These are phyloP conservation scores for Beta vulgaris DNA, from an alignment of 148 eudicot genomes.

Conservation along the genomic window DNA sequence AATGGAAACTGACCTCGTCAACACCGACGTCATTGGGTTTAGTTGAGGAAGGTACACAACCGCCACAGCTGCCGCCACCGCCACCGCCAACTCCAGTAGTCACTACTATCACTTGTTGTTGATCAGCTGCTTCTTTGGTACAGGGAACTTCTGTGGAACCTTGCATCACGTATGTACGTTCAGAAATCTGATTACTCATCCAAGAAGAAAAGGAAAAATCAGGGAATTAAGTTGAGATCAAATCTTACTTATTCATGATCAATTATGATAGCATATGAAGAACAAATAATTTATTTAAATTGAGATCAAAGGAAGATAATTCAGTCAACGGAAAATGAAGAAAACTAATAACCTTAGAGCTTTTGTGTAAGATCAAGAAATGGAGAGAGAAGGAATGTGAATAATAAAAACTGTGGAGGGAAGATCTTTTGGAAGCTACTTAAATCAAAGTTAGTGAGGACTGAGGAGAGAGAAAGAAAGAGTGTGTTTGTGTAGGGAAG, in stretches of 20 bases:
- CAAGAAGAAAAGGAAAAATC: neutral
- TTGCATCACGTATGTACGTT: constrained; percentile 19
- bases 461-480: constrained; percentile 6
- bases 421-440: constrained; percentile 2
- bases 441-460: neutral
- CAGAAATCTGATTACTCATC: neutral
- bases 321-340: too few species aligned
- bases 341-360: neutral
- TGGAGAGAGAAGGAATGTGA: constrained; percentile 1
- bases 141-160: constrained; percentile 24
- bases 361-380: neutral
- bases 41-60: constrained; percentile 2
- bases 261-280: too few species aligned
- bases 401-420: neutral
- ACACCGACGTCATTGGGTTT: constrained; percentile 14
- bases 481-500: neutral
- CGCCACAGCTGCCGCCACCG: neutral
- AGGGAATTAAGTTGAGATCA: too few species aligned
- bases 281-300: too few species aligned
- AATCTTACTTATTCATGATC: neutral
- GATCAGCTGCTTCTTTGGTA: constrained; percentile 18
- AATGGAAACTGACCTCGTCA: constrained; percentile 26
- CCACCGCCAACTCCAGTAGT: neutral
- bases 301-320: neutral
- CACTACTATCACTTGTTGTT: neutral